Conservation (phyloP, 768 basidiomycete genomes). For the Trametes cubensis region DNA sequence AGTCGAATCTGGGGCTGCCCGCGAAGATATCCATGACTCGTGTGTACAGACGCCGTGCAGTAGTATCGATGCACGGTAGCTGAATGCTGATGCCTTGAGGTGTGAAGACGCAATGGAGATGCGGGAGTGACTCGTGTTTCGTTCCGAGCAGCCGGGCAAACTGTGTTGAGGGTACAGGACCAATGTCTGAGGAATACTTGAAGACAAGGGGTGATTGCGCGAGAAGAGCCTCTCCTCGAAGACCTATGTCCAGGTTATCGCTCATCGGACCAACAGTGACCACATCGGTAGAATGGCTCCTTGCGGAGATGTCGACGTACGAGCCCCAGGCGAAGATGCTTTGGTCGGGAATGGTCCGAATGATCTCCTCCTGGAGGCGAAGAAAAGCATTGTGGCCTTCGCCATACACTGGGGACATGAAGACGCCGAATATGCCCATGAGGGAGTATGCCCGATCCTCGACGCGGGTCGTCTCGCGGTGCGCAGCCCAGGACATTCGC, state of each 20-base stretch:
- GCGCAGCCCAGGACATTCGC: neutral
- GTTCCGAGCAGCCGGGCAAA: constrained; percentile 31
- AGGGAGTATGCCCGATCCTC: constrained; percentile 1
- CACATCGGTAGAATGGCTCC: too few relatives aligned
- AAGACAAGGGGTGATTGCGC: constrained; percentile 11
- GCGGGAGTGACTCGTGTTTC: constrained; percentile 11
- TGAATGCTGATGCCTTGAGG: neutral
- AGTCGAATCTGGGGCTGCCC: neutral
- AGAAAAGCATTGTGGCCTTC: neutral
- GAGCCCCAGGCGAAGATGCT: neutral
- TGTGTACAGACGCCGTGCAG: neutral
- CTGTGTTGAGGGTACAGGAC: constrained; percentile 4
- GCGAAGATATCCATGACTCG: neutral
- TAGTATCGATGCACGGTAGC: neutral
- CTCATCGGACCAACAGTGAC: too few relatives aligned
- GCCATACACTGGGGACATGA: neutral
- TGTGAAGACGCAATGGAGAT: neutral
- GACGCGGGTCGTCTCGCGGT: neutral
- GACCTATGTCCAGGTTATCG: too few relatives aligned
- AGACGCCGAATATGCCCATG: neutral
- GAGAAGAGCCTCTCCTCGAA: too few relatives aligned
- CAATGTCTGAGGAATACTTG: neutral
- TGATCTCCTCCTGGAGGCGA: neutral
- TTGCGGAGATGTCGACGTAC: too few relatives aligned
- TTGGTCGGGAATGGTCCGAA: neutral